A percentile compares a stretch with the other conserved stretches of the same genome.
phyloP scores from a whole-genome alignment of 306 rosid genomes.

The Cicer judaicum region DNA sequence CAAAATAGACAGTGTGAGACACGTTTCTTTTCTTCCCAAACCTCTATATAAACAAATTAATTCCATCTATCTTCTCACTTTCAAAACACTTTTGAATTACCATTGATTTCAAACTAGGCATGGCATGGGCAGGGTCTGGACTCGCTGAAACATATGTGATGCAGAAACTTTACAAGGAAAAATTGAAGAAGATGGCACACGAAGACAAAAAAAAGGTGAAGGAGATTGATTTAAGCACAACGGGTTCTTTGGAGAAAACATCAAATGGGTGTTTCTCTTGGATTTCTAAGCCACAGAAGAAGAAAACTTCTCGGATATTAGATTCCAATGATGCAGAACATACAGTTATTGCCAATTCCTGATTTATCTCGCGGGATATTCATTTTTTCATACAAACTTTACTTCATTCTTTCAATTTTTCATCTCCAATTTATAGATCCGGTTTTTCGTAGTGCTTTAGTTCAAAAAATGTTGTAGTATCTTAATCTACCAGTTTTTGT shows the following conservation, averaged over 20 bases:
- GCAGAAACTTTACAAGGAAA: slow-evolving; percentile 52
- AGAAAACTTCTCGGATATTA: slow-evolving; percentile 1
- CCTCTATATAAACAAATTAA: slow-evolving; percentile 11
- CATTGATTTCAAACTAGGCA: neutral
- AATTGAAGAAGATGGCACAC: slow-evolving; percentile 42
- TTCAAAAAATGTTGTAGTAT: no score
- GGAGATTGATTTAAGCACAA: neutral
- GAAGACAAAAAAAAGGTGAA: slow-evolving; percentile 35
- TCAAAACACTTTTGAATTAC: neutral
- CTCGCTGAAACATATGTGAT: slow-evolving; percentile 56
- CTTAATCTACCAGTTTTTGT: no score
- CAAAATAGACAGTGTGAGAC: no score
- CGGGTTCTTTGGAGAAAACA: neutral
- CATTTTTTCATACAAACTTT: neutral
- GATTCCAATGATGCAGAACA: neutral
- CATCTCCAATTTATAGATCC: neutral
- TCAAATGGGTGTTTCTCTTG: slow-evolving; percentile 56
- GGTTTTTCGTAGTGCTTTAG: neutral
- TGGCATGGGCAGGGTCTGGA: slow-evolving; percentile 38
- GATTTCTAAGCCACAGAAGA: slow-evolving; percentile 39
- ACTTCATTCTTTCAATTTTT: slow-evolving; percentile 13
- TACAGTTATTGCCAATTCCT: slow-evolving; percentile 4
- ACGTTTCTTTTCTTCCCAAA: slow-evolving; percentile 16
- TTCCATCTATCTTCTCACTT: neutral
- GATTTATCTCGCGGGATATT: neutral